Percentiles rank a stretch among this genome's conserved stretches.
Evolutionary conservation across 228 moss, liverwort and hornwort species (phyloP).

Genomic region (Sphagnum magellanicum): DNA sequence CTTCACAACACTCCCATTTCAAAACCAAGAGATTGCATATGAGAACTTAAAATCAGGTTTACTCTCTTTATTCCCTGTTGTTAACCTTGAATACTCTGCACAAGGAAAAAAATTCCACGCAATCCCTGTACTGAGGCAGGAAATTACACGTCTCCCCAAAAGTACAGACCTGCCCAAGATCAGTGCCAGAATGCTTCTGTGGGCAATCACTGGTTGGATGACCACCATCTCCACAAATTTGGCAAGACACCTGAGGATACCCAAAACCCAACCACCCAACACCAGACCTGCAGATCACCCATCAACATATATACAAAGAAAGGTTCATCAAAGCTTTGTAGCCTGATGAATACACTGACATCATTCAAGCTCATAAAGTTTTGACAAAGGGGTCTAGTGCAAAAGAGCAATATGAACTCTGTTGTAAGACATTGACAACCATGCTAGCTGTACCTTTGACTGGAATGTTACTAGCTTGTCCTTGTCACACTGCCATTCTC

Average conservation of each 20-base stretch:
- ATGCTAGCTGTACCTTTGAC: slow-evolving; percentile 41
- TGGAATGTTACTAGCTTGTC: slow-evolving; percentile 60
- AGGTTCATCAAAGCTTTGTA: no score
- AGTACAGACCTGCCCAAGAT: slow-evolving; percentile 14
- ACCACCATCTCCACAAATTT: slow-evolving; percentile 74
- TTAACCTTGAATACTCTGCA: background rate
- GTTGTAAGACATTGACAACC: background rate
- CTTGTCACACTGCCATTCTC: slow-evolving; percentile 78
- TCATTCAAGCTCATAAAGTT: no score
- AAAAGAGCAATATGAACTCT: background rate
- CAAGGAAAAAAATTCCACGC: no score
- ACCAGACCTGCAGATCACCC: background rate
- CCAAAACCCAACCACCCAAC: background rate
- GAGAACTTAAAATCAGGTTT: no score
- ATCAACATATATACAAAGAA: no score
- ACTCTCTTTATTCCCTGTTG: background rate
- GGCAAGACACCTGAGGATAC: slow-evolving; percentile 44
- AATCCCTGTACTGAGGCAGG: no score
- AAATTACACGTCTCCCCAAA: background rate
- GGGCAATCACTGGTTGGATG: slow-evolving; percentile 78
- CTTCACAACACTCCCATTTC: no score
- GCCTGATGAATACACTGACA: no score
- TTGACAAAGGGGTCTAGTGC: background rate
- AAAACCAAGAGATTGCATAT: no score
- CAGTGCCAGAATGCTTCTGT: slow-evolving; percentile 21